Conservation (phyloP, 371 early-diverging fungal genomes). For the Mycotypha africana region DNA sequence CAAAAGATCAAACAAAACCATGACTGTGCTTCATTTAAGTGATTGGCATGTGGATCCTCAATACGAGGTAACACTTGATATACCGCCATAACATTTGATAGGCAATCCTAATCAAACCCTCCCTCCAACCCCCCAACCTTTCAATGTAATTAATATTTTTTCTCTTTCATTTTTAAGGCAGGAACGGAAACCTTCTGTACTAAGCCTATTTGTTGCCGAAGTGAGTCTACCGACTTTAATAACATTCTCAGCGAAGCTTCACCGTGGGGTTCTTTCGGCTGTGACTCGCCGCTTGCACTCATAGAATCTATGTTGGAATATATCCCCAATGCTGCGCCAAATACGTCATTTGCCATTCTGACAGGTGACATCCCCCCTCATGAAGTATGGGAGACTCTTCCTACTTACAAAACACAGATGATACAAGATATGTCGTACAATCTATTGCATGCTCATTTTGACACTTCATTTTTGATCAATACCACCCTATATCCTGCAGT, state of each 20-base stretch:
- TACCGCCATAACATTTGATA: too few species aligned
- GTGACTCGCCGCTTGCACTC: slow-evolving; percentile 45
- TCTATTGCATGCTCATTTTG: slow-evolving; percentile 37
- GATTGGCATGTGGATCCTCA: slow-evolving; percentile 62
- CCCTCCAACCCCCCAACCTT: too few species aligned
- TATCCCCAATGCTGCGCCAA: slow-evolving; percentile 32
- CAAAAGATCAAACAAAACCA: slow-evolving; percentile 25
- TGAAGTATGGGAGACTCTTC: slow-evolving; percentile 53
- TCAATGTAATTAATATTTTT: neutral
- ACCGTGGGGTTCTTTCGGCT: slow-evolving; percentile 44
- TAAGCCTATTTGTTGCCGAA: slow-evolving; percentile 55
- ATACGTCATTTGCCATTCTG: slow-evolving; percentile 44
- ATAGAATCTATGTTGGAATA: slow-evolving; percentile 43
- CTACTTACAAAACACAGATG: slow-evolving; percentile 28
- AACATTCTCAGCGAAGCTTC: slow-evolving; percentile 33
- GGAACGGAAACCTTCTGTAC: slow-evolving; percentile 49
- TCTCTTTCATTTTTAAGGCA: slow-evolving; percentile 6
- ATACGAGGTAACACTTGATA: slow-evolving; percentile 22
- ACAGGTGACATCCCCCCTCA: slow-evolving; percentile 65
- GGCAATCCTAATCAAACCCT: too few species aligned
- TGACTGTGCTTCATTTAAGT: slow-evolving; percentile 53
- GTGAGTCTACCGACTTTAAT: slow-evolving; percentile 34
- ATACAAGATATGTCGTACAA: slow-evolving; percentile 35
- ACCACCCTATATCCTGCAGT: slow-evolving; percentile 48
- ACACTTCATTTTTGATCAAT: slow-evolving; percentile 21